Evolutionary conservation across 148 eudicot species (phyloP), one percentile per base, ranked within the genome.

Genomic region (Spergularia marina): DNA sequence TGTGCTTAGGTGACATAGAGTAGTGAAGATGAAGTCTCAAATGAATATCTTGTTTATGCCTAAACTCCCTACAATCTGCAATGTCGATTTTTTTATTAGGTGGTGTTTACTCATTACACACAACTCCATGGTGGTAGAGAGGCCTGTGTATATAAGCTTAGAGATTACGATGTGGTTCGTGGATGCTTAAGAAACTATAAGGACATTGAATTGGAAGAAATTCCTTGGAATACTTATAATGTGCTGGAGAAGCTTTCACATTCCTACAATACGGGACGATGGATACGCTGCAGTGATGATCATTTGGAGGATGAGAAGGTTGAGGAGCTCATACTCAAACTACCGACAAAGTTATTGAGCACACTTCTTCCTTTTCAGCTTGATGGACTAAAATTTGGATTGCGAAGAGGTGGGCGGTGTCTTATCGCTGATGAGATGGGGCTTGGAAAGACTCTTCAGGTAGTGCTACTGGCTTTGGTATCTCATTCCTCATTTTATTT

Each of bases 341-440:
- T 96, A 53, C 98, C 99, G 12, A 82, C 79, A 77, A 80, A 80
- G 39, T 82, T 96, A 68, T 76, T 88, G 58, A 79, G 84, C 65
- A 78, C 88, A 6, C 81, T 96, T 56, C 78, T 90, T 72, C 98
- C 98, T 25, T 96, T 92, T 82, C 99, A 96, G 84, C 81, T 86
- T 68, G 98, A 92, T 53, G 99, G 99, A 61, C 79, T 96, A 12
- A 85, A 83, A 62, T 96, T 87, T 82, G 99, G 93, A 56, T 74
- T 96, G 78, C 90, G 76, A 80, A 89, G 99, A 88, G 98, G 98
- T 79, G 98, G 98, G 65, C 88, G 91, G 51, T 96, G 99, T 83
- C 94, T 96, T 73, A 91, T 96, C 81, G 99, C 99, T 16, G 99
- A 96, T 86, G 99, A 96, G 86, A 96, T 96, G 99, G 99, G 99